phyloP scores from a whole-genome alignment of 2,329 filamentous ascomycete genomes.

The Aspergillus quadricinctus region DNA sequence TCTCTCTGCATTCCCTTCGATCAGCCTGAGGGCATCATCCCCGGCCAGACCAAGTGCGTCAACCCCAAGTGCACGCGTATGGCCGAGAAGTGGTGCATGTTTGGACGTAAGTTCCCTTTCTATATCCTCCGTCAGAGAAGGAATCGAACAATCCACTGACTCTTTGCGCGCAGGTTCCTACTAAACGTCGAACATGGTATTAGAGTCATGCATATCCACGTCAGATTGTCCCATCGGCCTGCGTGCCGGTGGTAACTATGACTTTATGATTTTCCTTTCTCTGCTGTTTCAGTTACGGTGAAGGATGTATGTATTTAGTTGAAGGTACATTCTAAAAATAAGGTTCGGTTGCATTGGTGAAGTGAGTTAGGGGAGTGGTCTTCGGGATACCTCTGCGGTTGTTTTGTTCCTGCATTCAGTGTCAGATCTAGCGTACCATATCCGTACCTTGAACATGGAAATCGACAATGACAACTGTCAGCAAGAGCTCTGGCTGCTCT shows the following conservation, averaged over 20 bases:
- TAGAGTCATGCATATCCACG: not conserved
- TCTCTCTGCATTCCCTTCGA: conserved; percentile 76
- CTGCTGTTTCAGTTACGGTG: conserved; percentile 3
- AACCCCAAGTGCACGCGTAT: conserved; percentile 76
- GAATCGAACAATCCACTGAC: conserved; percentile 4
- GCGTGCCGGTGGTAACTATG: conserved; percentile 4
- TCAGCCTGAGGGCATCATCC: conserved; percentile 73
- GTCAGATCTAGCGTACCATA: not conserved
- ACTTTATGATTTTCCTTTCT: conserved; percentile 10
- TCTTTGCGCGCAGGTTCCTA: conserved; percentile 21
- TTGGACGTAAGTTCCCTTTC: conserved; percentile 59
- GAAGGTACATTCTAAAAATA: not conserved
- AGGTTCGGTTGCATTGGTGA: not conserved
- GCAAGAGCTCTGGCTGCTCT: too few species aligned
- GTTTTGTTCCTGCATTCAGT: not conserved
- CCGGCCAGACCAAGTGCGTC: conserved; percentile 83
- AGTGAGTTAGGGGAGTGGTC: not conserved
- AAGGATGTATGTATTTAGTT: not conserved
- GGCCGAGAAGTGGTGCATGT: conserved; percentile 88
- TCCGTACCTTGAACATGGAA: not conserved
- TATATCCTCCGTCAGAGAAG: not conserved
- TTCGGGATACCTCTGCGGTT: not conserved
- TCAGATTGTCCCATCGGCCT: not conserved
- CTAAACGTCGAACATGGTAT: conserved; percentile 13
- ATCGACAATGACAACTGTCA: not conserved